Conservation (phyloP, 2,329 filamentous ascomycete genomes). For the Dactylellina sp. region DNA sequence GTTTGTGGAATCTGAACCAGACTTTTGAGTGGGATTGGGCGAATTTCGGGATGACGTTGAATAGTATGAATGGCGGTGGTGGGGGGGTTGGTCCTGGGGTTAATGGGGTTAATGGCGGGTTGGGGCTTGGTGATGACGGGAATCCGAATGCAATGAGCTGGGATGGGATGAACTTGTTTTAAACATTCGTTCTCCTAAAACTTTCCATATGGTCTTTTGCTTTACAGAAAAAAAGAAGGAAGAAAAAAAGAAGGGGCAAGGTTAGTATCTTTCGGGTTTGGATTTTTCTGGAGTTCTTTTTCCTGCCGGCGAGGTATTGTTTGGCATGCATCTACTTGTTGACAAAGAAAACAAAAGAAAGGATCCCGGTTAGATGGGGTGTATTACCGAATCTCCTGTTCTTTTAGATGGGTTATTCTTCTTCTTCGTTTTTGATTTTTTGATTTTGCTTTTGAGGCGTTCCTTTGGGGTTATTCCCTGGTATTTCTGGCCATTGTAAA, state of each 20-base stretch:
- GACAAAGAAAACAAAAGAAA: too few species aligned
- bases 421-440: neutral
- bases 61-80: neutral
- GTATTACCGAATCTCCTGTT: too few species aligned
- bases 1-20: constrained; percentile 96
- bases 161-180: constrained; percentile 54
- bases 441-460: constrained; percentile 33
- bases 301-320: too few species aligned
- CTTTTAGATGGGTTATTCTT: constrained; percentile 12
- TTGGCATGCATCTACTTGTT: too few species aligned
- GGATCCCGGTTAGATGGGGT: too few species aligned
- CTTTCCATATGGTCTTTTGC: too few species aligned
- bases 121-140: constrained; percentile 31
- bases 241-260: too few species aligned
- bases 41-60: constrained; percentile 51
- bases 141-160: constrained; percentile 27
- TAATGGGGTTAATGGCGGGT: constrained; percentile 10
- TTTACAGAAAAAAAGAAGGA: too few species aligned
- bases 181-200: constrained; percentile 19
- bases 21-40: constrained; percentile 89
- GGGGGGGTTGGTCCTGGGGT: too few species aligned
- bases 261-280: too few species aligned
- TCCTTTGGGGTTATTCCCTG: neutral
- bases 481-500: constrained; percentile 11
- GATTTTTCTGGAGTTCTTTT: constrained; percentile 13